phyloP scores from a whole-genome alignment of 768 basidiomycete genomes.

The Naganishia randhawae region DNA sequence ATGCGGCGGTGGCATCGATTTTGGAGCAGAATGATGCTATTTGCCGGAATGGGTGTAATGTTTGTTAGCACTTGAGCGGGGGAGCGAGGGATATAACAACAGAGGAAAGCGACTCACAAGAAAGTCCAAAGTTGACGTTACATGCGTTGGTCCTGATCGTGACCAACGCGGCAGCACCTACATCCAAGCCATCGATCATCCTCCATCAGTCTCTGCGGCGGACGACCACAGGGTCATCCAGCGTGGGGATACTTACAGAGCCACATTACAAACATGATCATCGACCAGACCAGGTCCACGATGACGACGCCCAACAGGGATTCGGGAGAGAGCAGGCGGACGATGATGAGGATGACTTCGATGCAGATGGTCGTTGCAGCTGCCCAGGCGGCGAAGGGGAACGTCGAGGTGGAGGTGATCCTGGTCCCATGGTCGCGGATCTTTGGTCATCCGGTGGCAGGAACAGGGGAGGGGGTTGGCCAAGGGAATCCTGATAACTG shows the following conservation, averaged over 20 bases:
- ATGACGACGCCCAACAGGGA: background rate
- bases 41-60: background rate
- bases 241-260: background rate
- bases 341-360: constrained; percentile 4
- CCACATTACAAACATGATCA: constrained; percentile 1
- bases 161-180: background rate
- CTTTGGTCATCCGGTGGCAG: too few species aligned
- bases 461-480: background rate
- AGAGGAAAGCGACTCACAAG: too few species aligned
- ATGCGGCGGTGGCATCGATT: background rate
- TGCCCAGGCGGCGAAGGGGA: background rate
- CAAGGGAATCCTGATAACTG: too few species aligned
- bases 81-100: too few species aligned
- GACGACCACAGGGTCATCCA: background rate
- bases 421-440: background rate
- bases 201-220: background rate
- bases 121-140: background rate
- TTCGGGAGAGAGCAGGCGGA: background rate
- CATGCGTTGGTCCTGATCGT: background rate
- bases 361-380: background rate
- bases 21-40: background rate
- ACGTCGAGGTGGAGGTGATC: background rate
- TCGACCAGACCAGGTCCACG: background rate
- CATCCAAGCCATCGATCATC: background rate
- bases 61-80: background rate